Percentiles rank a stretch among this genome's conserved stretches.
phyloP scores from a whole-genome alignment of 2,329 filamentous ascomycete genomes.

The Graphilbum fragrans region DNA sequence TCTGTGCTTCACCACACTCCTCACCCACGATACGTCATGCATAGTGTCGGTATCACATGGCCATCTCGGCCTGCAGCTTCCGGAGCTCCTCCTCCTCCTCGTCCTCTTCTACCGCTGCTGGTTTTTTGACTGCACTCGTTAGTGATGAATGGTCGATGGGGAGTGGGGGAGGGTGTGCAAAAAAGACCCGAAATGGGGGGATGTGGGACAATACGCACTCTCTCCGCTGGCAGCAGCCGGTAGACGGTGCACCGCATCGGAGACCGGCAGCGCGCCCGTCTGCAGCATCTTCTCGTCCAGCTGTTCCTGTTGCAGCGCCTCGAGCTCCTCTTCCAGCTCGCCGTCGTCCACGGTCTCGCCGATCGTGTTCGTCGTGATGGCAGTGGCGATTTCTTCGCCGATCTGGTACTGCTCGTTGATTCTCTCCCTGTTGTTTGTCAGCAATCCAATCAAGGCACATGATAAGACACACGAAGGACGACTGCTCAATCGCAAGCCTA shows the following conservation, averaged over 20 bases:
- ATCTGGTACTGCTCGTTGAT: constrained; percentile 85
- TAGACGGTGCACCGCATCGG: constrained; percentile 64
- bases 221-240: constrained; percentile 64
- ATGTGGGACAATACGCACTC: constrained; percentile 44
- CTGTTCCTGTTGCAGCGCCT: constrained; percentile 78
- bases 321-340: constrained; percentile 77
- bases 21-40: neutral
- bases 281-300: constrained; percentile 90
- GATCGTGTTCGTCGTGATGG: constrained; percentile 61
- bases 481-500: no score
- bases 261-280: constrained; percentile 73
- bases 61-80: constrained; percentile 94
- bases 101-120: constrained; percentile 56
- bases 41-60: constrained; percentile 50
- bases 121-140: constrained; percentile 33
- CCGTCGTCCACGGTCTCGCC: constrained; percentile 68
- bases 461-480: neutral
- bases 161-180: neutral
- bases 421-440: constrained; percentile 54
- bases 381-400: constrained; percentile 82
- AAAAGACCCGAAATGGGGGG: no score
- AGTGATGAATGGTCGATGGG: constrained; percentile 3
- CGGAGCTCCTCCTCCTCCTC: constrained; percentile 92
- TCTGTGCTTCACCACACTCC: neutral
- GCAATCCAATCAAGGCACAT: neutral